These are phyloP conservation scores for Apiotrichum sp. DNA, from an alignment of 1,284 basidiomycete species.

Conservation along the genomic window DNA sequence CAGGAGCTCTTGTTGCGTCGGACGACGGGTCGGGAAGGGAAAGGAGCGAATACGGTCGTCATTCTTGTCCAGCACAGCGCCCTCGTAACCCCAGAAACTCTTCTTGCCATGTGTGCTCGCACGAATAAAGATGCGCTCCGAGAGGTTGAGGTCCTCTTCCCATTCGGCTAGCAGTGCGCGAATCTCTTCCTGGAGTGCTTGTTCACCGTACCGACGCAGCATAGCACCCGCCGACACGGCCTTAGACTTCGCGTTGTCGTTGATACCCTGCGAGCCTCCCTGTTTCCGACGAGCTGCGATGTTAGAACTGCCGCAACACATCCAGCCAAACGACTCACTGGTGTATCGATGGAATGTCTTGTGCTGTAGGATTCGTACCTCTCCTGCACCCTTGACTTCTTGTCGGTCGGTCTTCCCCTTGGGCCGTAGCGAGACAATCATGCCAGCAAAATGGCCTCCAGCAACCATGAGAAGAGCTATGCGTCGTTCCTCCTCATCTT, in stretches of 20 bases:
- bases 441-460: constrained; percentile 94
- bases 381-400: constrained; percentile 51
- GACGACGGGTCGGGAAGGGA: constrained; percentile 86
- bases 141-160: constrained; percentile 71
- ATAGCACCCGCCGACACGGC: constrained; percentile 93
- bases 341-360: constrained; percentile 99
- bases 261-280: constrained; percentile 86
- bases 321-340: constrained; percentile 53
- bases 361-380: constrained; percentile 72
- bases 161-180: constrained; percentile 71
- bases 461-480: constrained; percentile 96
- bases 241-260: constrained; percentile 86
- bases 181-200: constrained; percentile 88
- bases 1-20: constrained; percentile 85
- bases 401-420: constrained; percentile 56
- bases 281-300: constrained; percentile 83
- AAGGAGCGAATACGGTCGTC: constrained; percentile 78
- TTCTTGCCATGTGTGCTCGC: constrained; percentile 76
- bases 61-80: constrained; percentile 56
- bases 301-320: background rate
- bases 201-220: constrained; percentile 91
- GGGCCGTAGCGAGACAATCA: constrained; percentile 60
- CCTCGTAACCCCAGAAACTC: constrained; percentile 83
- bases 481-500: constrained; percentile 59
- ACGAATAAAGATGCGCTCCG: constrained; percentile 82